phyloP scores from a whole-genome alignment of 31 red algal genomes.

The Bonnemaisonia californica region DNA sequence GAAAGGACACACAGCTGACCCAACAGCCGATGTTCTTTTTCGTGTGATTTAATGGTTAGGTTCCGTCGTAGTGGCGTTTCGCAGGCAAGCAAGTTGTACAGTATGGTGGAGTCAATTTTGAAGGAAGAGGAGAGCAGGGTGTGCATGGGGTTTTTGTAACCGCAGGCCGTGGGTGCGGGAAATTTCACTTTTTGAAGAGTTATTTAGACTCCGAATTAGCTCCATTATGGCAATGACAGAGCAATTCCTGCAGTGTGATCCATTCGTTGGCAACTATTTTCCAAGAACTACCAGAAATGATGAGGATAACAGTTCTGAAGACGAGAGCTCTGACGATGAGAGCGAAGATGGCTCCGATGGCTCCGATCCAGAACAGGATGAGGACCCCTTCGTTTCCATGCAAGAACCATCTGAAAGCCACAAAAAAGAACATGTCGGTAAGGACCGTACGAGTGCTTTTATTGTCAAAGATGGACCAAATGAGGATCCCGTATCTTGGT shows the following conservation, averaged over 20 bases:
- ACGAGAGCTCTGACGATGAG: not conserved
- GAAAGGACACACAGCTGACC: not conserved
- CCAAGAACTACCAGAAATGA: not conserved
- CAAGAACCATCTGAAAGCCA: not conserved
- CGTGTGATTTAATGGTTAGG: not conserved
- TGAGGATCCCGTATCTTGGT: constrained; percentile 2
- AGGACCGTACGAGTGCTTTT: not conserved
- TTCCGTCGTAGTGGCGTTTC: not conserved
- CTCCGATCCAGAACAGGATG: too few species aligned
- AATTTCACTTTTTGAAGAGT: not conserved
- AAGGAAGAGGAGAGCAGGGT: not conserved
- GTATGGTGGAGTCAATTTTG: not conserved
- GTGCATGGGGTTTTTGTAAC: not conserved
- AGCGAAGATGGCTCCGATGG: not conserved
- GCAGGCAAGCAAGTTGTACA: not conserved
- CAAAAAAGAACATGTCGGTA: not conserved
- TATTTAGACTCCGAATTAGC: not conserved
- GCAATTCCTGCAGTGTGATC: not conserved
- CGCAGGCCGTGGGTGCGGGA: not conserved
- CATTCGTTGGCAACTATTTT: not conserved
- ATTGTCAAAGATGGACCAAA: not conserved
- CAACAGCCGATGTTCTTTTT: not conserved
- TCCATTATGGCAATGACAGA: not conserved
- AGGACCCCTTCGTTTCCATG: not conserved
- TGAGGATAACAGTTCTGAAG: not conserved